Evolutionary conservation across 148 eudicot species (phyloP), one percentile per base, ranked within the genome.

Genomic region (Persicaria tinctoria): DNA sequence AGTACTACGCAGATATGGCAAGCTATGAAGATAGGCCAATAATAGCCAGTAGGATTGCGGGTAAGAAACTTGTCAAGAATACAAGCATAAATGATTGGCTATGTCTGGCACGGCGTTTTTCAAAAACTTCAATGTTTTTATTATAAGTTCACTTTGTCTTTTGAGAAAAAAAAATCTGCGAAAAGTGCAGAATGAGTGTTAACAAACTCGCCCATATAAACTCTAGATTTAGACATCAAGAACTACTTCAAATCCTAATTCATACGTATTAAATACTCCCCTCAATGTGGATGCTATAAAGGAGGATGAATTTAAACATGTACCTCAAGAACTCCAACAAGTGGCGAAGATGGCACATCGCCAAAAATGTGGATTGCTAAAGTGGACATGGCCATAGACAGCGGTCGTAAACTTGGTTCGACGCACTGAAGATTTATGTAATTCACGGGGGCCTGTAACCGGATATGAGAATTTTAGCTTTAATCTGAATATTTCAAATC

Each of bases 291-390:
- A 51, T 16, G 9, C 3, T 51, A 10, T 51, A 7, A 3, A 3
- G 4, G 16, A 60, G 46, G n/a, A 41, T 18, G 11, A 46, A 16
- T 13, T 18, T 69, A 6, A 53, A 59, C 10, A 12, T n/a, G n/a
- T 64, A 95, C 98, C 98, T 95, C 93, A 72, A 95, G 84, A 81
- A 90, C 85, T 23, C 99, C 99, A 69, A 95, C 97, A 63, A 95
- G 91, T n/a, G 99, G 99, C 9, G 97, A 82, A 12, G 99, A 96
- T n/a, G 99, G 97, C 69, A 96, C 99, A 73, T 96, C 99, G 6
- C 99, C 99, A 77, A 96, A 88, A 23, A 92, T 80, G 80, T 96
- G 99, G 83, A 96, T 96, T 41, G 90, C 77, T 16, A 96, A 97
- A 0, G 94, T 91, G 7, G 99, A 90, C 81, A 96, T 92, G 53